Conservation (phyloP, 2,329 filamentous ascomycete genomes). For the Paraconiothyrium sp. region DNA sequence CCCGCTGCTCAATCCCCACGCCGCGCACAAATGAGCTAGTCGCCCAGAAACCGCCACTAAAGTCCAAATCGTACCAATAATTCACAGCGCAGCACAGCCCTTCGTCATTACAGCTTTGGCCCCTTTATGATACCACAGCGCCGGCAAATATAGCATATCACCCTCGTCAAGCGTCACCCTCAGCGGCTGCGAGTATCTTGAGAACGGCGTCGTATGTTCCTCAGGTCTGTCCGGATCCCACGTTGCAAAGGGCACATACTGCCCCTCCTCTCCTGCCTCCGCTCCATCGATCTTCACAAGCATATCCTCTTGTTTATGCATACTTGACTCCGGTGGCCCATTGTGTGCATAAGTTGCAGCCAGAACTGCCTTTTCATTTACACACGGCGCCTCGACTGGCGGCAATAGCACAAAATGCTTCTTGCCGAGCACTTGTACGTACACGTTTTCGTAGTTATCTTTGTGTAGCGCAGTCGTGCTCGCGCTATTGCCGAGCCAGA, state of each 20-base stretch:
- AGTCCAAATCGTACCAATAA: constrained; percentile 89
- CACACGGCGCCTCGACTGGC: constrained; percentile 73
- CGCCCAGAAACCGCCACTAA: constrained; percentile 73
- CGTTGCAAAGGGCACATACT: constrained; percentile 70
- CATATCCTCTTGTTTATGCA: constrained; percentile 29
- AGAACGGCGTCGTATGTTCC: constrained; percentile 63
- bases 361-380: constrained; percentile 69
- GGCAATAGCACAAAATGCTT: constrained; percentile 82
- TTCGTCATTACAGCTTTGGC: constrained; percentile 73
- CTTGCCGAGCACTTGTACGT: constrained; percentile 75
- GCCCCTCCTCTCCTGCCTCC: constrained; percentile 37
- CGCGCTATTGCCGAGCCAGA: constrained; percentile 79
- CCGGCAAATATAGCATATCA: constrained; percentile 84
- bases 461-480: constrained; percentile 79
- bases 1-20: constrained; percentile 31
- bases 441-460: constrained; percentile 87
- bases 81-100: constrained; percentile 82
- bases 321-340: neutral
- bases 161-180: constrained; percentile 75
- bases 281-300: constrained; percentile 46
- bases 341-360: constrained; percentile 66
- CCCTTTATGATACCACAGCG: constrained; percentile 84
- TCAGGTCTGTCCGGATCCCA: constrained; percentile 76
- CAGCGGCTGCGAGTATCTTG: constrained; percentile 67
- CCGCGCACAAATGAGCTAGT: constrained; percentile 61